Base-by-base conservation (phyloP, 495 filamentous ascomycete genomes). In the Lophiotrema nucula region DNA sequence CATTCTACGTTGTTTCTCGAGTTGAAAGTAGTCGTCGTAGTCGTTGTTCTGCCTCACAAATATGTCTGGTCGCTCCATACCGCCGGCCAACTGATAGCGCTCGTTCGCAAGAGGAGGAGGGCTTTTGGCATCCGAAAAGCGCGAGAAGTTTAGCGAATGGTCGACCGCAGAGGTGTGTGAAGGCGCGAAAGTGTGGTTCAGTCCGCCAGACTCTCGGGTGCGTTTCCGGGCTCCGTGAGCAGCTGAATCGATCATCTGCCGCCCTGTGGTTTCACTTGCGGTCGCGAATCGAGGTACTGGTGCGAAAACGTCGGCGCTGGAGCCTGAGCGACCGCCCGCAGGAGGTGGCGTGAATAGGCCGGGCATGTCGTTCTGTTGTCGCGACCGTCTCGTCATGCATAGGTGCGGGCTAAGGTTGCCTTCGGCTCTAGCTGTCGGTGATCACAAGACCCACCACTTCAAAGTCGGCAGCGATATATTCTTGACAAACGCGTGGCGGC, bases 61-160 rank as follows among this genome's bases (percentile, higher is more conserved):
- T 2, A 70, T 72, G 49, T 72, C 78, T 50, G 78, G 82, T 6
- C 81, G 83, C 27, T 88, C 83, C 45, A 84, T 77, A 13, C 86
- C 84, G 26, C 83, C 84, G 13, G 83, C 82, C 22, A 89, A 75
- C 23, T 65, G 69, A 64, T 85, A 84, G 64, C 76, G 73, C 28
- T 79, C 75, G 60, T 80, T 79, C 22, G 81, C 76, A 15, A 84
- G 71, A 3, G 79, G 75, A 2, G 73, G 64, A 1, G 79, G 74
- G 48, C 71, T 76, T 42, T 51, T 65, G 16, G 56, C 53, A 41
- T 48, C 52, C 35, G 45, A 48, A 52, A 38, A 56, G 47, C 53
- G 51, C 35, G 62, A 61, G 43, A 37, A 64, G 22, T 28, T 50
- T 33, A 62, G 28, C 33, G 60, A 53, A 38, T 41, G 23, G 15